Evolutionary conservation across 768 basidiomycete genomes (phyloP), one percentile per base, ranked within the genome.

Genomic region (Xanthoconium purpureum): DNA sequence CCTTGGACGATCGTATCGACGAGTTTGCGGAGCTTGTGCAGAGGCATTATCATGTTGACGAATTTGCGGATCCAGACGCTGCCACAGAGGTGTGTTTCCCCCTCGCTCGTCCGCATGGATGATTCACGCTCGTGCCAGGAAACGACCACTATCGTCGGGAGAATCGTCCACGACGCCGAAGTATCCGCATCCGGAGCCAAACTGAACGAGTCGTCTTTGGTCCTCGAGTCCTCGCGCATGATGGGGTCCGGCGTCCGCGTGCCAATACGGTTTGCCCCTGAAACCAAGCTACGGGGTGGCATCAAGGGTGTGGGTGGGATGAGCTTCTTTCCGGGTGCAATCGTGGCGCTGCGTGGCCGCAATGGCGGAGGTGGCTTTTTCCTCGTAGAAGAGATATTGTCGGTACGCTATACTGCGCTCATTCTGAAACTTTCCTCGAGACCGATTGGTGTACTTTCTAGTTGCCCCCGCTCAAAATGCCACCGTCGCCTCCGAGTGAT

Each of bases 351-450:
- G 33, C 90, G 84, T 58, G 97, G 97, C 0, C 83, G 81, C 68
- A 98, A 98, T 70, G 94, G 94, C 1, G 91, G 94, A 3, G 94
- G 91, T 6, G 89, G 85, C 3, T 85, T 85, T 75, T 98, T 98
- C 67, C 77, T 84, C 11, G 95, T 88, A 0, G 83, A 83, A 28
- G 94, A 98, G 64, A 76, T 96, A 10, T 71, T 97, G 37, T 74
- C 84, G 61, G 96, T 98, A 66, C 68, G 88, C 74, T 29, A 14
- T 43, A 6, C 10, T 35, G 7, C 28, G 3, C 17, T 14, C 48
- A 29, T 38, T 32, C 24, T 18, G 24, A 14, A 17, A 39, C 12
- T 32, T 5, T 37, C 12, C 15, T 39, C 24, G 17, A 47, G 29
- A 49, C 13, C 9, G 43, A 56, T 20, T 35, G 39, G 6, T 35